phyloP scores from a whole-genome alignment of 2,329 filamentous ascomycete genomes.

The Colletotrichum scovillei region DNA sequence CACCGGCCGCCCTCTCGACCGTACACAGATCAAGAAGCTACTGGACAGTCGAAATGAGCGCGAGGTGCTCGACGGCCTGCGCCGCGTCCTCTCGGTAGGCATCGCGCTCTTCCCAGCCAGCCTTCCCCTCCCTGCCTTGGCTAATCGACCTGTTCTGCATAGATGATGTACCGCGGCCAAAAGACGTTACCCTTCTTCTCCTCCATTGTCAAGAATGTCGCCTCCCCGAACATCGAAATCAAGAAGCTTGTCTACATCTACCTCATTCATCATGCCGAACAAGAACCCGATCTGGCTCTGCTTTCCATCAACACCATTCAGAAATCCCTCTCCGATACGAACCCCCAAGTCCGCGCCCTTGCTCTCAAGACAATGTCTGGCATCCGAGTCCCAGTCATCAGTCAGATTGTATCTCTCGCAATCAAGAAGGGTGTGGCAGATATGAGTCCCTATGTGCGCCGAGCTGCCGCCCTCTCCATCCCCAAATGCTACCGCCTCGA shows the following conservation, averaged over 20 bases:
- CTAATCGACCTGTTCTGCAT: constrained; percentile 25
- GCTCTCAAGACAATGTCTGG: constrained; percentile 97
- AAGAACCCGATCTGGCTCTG: constrained; percentile 93
- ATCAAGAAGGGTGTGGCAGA: constrained; percentile 95
- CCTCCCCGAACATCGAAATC: constrained; percentile 91
- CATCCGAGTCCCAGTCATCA: constrained; percentile 97
- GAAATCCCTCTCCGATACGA: constrained; percentile 93
- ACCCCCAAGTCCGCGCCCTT: constrained; percentile 89
- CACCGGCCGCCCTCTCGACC: constrained; percentile 74
- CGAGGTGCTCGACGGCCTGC: constrained; percentile 91
- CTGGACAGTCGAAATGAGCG: constrained; percentile 93
- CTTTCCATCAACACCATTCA: constrained; percentile 99
- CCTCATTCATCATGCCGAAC: constrained; percentile 94
- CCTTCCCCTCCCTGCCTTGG: constrained; percentile 33
- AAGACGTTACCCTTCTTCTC: constrained; percentile 94
- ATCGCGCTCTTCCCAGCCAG: constrained; percentile 16
- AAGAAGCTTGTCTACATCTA: constrained; percentile 99
- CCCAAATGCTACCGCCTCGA: constrained; percentile 96
- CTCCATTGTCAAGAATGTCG: constrained; percentile 97
- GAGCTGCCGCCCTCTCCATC: constrained; percentile 91
- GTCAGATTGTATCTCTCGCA: constrained; percentile 93
- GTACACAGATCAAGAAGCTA: constrained; percentile 91
- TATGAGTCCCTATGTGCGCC: constrained; percentile 94
- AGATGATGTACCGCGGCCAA: constrained; percentile 97
- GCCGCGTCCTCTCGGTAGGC: constrained; percentile 85